A percentile compares a stretch with the other conserved stretches of the same genome.
These are phyloP conservation scores for Russula compacta DNA, from an alignment of 768 basidiomycete genomes.

Conservation along the genomic window DNA sequence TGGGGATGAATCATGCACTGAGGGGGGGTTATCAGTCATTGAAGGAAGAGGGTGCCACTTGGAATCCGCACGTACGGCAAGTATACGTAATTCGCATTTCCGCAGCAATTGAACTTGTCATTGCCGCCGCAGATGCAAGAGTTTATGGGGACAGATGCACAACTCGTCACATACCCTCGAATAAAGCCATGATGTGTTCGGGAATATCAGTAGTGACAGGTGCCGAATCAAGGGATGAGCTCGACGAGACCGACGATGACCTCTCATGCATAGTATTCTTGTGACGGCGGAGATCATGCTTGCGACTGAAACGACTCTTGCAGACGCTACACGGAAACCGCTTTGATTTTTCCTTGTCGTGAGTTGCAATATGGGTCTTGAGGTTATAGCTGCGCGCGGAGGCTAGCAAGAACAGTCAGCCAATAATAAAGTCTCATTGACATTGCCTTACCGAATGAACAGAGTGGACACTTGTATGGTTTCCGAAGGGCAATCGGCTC, in stretches of 20 bases:
- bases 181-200: neutral
- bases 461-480: neutral
- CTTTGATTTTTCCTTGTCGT: neutral
- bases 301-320: neutral
- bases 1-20: neutral
- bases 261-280: neutral
- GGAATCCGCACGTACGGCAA: neutral
- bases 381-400: neutral
- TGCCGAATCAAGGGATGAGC: neutral
- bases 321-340: neutral
- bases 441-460: neutral
- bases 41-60: neutral
- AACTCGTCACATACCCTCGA: neutral
- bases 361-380: neutral
- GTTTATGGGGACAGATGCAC: neutral
- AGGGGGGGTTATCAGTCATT: neutral
- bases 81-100: neutral
- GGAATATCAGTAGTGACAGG: neutral
- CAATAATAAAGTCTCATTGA: neutral
- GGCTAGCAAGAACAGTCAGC: neutral
- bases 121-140: neutral
- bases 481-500: too few relatives aligned
- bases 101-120: neutral
- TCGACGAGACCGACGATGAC: neutral
- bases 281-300: neutral